Evolutionary conservation across 768 basidiomycete species (phyloP).

Genomic region (Ramaria sp.): DNA sequence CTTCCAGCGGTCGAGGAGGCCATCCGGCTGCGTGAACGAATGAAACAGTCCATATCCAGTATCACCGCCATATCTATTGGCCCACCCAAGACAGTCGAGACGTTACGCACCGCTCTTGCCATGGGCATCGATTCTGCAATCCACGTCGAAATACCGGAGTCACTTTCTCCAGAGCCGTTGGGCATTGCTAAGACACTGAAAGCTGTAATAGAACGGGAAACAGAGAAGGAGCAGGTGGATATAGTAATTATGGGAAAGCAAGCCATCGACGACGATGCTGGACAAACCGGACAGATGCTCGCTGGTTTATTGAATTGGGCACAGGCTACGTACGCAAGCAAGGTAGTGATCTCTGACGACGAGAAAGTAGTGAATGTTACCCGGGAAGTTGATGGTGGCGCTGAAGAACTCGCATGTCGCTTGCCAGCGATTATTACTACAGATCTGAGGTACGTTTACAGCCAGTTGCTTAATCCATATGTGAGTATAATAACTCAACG

Average conservation of each 20-base stretch:
- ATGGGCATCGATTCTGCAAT: slow-evolving; percentile 95
- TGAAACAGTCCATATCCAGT: slow-evolving; percentile 64
- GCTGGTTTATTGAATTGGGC: slow-evolving; percentile 87
- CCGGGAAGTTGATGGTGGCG: slow-evolving; percentile 91
- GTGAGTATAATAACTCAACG: neutral
- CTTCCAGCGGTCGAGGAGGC: slow-evolving; percentile 89
- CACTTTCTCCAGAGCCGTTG: slow-evolving; percentile 74
- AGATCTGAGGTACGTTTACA: slow-evolving; percentile 65
- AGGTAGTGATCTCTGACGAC: slow-evolving; percentile 57
- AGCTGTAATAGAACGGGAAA: slow-evolving; percentile 57
- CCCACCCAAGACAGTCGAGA: slow-evolving; percentile 80
- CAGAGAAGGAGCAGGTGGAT: slow-evolving; percentile 50
- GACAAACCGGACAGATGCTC: slow-evolving; percentile 95
- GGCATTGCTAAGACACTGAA: slow-evolving; percentile 80
- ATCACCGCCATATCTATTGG: slow-evolving; percentile 95
- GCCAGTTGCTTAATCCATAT: neutral
- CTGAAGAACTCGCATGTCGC: slow-evolving; percentile 68
- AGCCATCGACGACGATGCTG: slow-evolving; percentile 94
- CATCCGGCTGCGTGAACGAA: slow-evolving; percentile 80
- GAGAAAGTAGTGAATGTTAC: slow-evolving; percentile 61
- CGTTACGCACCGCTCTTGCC: slow-evolving; percentile 89
- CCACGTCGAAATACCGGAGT: slow-evolving; percentile 79
- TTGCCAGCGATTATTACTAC: slow-evolving; percentile 87
- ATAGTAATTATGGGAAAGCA: slow-evolving; percentile 96
- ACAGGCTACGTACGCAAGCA: slow-evolving; percentile 93